Base-by-base conservation (phyloP, 805 yeast genomes). In the Ogataea trehaloabstinens region DNA sequence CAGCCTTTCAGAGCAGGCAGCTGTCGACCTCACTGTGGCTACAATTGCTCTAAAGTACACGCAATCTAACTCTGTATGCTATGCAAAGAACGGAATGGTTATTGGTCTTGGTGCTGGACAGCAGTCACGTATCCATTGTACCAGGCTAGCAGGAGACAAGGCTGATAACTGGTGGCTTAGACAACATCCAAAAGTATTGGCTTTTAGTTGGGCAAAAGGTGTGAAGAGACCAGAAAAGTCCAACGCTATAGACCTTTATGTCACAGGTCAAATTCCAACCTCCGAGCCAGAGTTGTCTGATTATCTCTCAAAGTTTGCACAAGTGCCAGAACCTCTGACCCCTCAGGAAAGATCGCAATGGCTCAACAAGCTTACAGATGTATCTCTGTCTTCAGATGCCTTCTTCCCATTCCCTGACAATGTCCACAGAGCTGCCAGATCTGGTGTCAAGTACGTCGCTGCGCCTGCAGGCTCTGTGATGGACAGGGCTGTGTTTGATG, bases 381-480 rank as follows among this genome's bases (percentile, higher is more conserved):
- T 93, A 41, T 89, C 98, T 10, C 74, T 90, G 54, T 84, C 96
- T 13, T 89, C 97, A 3, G 99, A 93, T 64, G 99, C 99, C 20
- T 93, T 93, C 80, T 93, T 93, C 95, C 99, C 99, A 69, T 93
- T 93, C 93, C 93, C 98, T 51, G 99, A 93, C 68, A 93, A 93
- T 62, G 96, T 93, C 53, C 89, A 91, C 80, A 82, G 99, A 67
- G 98, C 98, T 49, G 96, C 82, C 37, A 81, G 86, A 74, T 84
- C 95, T 15, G 99, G 99, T 64, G 99, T 90, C 55, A 88, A 87
- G 67, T 93, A 73, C 71, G 76, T 93, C 61, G 95, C 96, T 57
- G 99, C 99, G 37, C 95, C 99, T 42, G 79, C 95, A 35, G 99
- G 99, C 42, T 88, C 96, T 16, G 96, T 93, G 47, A 91, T 88